phyloP scores from a whole-genome alignment of 148 eudicot species.

The Pharnaceum exiguum region DNA sequence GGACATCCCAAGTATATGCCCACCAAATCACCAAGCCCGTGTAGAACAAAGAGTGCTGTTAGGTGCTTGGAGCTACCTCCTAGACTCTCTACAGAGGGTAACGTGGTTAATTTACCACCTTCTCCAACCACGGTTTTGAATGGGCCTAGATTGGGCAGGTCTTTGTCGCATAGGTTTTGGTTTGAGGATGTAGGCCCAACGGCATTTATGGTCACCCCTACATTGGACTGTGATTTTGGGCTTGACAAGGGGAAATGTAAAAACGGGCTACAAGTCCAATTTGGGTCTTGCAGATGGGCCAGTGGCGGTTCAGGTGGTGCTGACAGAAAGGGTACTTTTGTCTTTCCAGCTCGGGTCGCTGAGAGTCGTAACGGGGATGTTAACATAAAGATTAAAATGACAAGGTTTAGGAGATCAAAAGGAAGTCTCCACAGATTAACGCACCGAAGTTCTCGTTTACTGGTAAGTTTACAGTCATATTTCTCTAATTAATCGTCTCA shows the following conservation, averaged over 20 bases:
- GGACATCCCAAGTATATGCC: constrained; percentile 49
- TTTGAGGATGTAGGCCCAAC: constrained; percentile 15
- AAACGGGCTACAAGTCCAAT: not conserved
- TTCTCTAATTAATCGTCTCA: not conserved
- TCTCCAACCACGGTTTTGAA: constrained; percentile 55
- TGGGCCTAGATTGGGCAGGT: constrained; percentile 46
- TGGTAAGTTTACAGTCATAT: constrained; percentile 36
- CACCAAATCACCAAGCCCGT: constrained; percentile 4
- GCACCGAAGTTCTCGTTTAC: constrained; percentile 27
- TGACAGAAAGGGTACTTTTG: constrained; percentile 29
- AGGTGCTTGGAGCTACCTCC: constrained; percentile 77
- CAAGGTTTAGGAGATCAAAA: constrained; percentile 30
- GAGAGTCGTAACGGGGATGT: constrained; percentile 14
- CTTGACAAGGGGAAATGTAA: not conserved
- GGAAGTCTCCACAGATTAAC: constrained; percentile 30
- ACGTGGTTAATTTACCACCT: constrained; percentile 26
- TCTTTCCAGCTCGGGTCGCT: constrained; percentile 13
- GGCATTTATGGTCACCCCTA: not conserved
- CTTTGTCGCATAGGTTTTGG: constrained; percentile 18
- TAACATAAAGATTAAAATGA: constrained; percentile 22
- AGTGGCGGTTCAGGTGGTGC: constrained; percentile 19
- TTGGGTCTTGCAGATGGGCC: constrained; percentile 28
- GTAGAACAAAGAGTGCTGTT: constrained; percentile 46
- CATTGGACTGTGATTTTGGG: constrained; percentile 14
- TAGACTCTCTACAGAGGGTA: constrained; percentile 17